These are phyloP conservation scores for Sambucus nigra DNA, from an alignment of 129 eudicot genomes.

Conservation along the genomic window DNA sequence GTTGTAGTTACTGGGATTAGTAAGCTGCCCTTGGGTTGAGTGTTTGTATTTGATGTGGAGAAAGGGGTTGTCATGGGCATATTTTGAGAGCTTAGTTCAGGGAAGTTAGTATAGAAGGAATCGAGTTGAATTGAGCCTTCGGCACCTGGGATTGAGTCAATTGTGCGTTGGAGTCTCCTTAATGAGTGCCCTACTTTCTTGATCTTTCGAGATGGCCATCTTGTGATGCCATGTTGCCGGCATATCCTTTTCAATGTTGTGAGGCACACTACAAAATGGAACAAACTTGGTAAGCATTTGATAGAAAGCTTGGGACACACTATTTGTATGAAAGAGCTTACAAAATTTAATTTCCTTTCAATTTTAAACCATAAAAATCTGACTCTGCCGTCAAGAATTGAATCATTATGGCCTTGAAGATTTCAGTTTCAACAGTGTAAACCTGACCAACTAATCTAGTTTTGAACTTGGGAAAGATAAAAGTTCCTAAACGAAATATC, in stretches of 20 bases:
- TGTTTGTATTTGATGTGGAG: constrained; percentile 12
- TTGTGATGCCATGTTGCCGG: constrained; percentile 59
- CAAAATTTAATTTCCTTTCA: too few species aligned
- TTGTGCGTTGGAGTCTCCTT: constrained; percentile 49
- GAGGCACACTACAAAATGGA: constrained; percentile 42
- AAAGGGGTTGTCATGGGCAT: constrained; percentile 1
- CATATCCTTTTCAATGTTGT: constrained; percentile 74
- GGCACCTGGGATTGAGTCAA: constrained; percentile 57
- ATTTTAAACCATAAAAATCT: too few species aligned
- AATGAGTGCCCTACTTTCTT: constrained; percentile 60
- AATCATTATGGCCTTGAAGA: too few species aligned
- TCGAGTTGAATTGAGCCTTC: constrained; percentile 49
- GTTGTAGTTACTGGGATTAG: constrained; percentile 18
- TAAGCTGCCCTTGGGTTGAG: constrained; percentile 15
- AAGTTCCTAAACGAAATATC: too few species aligned
- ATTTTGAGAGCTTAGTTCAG: constrained; percentile 35
- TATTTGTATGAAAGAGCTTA: too few species aligned
- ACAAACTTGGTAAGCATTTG: too few species aligned
- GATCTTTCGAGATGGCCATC: constrained; percentile 75
- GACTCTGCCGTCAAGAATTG: too few species aligned
- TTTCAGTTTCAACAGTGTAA: too few species aligned
- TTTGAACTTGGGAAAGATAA: too few species aligned
- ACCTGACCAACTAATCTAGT: too few species aligned
- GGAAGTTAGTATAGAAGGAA: constrained; percentile 48
- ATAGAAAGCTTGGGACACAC: too few species aligned